Evolutionary conservation across 495 filamentous ascomycete species (phyloP), one percentile per base, ranked within the genome.

Genomic region (Aspergillus haitiensis): DNA sequence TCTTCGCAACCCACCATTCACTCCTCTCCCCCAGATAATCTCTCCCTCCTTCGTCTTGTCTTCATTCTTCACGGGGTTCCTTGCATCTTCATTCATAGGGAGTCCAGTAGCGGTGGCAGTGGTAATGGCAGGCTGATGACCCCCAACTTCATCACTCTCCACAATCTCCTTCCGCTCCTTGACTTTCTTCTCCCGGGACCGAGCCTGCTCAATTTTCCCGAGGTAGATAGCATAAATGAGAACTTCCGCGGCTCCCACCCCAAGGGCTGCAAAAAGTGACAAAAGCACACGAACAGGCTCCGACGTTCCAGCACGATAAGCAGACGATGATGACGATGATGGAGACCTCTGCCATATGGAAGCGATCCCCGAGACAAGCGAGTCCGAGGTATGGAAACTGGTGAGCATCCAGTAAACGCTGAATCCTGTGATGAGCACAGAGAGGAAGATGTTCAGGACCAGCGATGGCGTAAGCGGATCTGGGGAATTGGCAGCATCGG

Each of bases 161-260:
- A 92, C 80, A n/a, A 91, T 80, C 55, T 87, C 78, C 70, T 93
- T 95, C 56, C 81, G 72, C 74, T 96, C 92, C 56, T 78, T 83
- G 52, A 84, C 69, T 42, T 75, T 81, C 71, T 78, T 84, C 63
- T 90, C 88, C 56, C 78, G 82, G 44, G 74, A 78, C 64, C 88
- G 87, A 1, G 91, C 90, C 67, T 89, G 79, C 32, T 85, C 82
- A 32, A 96, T 74, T 67, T 92, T 86, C 75, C 86, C 81, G 44
- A 96, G 72, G 75, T 96, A 98, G 7, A 91, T 90, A 10, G 82
- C 85, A 72, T 98, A 97, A 39, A 98, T 84, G 21, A 87, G 86
- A 9, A 94, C 87, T 72, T 98, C 94, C 5, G 92, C 93, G 47
- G 95, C 77, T 4, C 87, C 92, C 21, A 97, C 90, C 16, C 90